Conservation (phyloP, 169 alveolate genomes). For the Cryptosporidium sp. region DNA sequence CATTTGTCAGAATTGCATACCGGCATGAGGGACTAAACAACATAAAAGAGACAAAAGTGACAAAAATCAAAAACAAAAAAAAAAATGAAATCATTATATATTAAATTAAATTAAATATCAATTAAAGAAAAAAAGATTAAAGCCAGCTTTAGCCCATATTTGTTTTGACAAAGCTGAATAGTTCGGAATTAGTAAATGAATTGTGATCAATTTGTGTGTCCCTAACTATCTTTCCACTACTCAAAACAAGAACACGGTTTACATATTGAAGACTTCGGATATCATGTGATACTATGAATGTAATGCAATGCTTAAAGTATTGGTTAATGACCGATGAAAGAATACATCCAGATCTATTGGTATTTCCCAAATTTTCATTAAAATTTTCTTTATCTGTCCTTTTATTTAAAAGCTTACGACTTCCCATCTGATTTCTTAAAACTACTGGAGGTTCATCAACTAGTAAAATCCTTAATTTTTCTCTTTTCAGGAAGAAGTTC, state of each 20-base stretch:
- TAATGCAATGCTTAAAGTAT: slow-evolving; percentile 53
- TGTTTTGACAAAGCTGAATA: neutral
- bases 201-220: slow-evolving; percentile 16
- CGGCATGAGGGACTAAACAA: neutral
- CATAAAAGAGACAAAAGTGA: neutral
- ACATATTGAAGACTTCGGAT: slow-evolving; percentile 37
- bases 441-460: slow-evolving; percentile 74
- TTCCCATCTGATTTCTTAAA: neutral
- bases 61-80: neutral
- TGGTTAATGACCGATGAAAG: slow-evolving; percentile 28
- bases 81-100: neutral
- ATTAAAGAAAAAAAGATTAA: neutral
- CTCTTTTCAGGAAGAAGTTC: slow-evolving; percentile 20
- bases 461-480: slow-evolving; percentile 36
- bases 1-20: neutral
- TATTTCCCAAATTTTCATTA: neutral
- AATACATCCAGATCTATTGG: slow-evolving; percentile 5
- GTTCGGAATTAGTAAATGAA: slow-evolving; percentile 18
- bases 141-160: neutral
- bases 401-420: neutral
- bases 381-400: neutral
- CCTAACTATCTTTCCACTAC: slow-evolving; percentile 15
- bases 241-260: slow-evolving; percentile 22
- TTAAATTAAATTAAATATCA: neutral
- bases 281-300: slow-evolving; percentile 61